Evolutionary conservation across 768 basidiomycete species (phyloP).

Genomic region (Xerocomus potaroensis): DNA sequence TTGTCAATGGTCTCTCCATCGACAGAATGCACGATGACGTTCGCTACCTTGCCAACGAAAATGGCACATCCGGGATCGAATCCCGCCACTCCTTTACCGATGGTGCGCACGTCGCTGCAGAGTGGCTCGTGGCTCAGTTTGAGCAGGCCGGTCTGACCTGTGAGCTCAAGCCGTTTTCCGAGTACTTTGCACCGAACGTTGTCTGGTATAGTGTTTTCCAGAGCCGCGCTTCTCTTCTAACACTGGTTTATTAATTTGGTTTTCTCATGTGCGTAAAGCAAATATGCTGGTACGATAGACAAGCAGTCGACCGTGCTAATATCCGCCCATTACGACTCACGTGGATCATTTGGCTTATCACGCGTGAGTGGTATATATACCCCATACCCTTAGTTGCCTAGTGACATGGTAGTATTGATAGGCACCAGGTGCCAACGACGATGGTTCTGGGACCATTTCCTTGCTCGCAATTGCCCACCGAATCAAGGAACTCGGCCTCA

Average conservation of each 20-base stretch:
- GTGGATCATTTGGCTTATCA: conserved; percentile 82
- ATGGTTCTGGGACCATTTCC: conserved; percentile 61
- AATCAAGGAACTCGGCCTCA: conserved; percentile 60
- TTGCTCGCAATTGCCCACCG: conserved; percentile 78
- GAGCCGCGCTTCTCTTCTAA: not conserved
- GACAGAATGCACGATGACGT: conserved; percentile 66
- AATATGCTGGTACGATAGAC: conserved; percentile 46
- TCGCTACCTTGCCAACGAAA: conserved; percentile 83
- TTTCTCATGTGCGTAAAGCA: conserved; percentile 35
- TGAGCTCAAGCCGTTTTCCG: conserved; percentile 58
- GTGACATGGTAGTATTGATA: conserved; percentile 1
- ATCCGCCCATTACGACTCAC: conserved; percentile 87
- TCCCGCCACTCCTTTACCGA: conserved; percentile 81
- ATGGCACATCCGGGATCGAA: conserved; percentile 61
- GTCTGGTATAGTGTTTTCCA: conserved; percentile 53
- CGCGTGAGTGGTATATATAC: conserved; percentile 25
- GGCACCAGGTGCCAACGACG: conserved; percentile 56
- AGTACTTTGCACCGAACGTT: conserved; percentile 82
- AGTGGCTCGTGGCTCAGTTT: conserved; percentile 56
- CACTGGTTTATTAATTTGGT: no score
- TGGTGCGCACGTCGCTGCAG: conserved; percentile 41
- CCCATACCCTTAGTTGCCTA: not conserved
- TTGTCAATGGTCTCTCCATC: conserved; percentile 66
- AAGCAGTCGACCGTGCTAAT: conserved; percentile 63
- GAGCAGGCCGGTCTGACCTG: conserved; percentile 76